Percentiles rank a stretch among this genome's conserved stretches.
Evolutionary conservation across 2,329 filamentous ascomycete species (phyloP).

Genomic region (Ciborinia camelliae): DNA sequence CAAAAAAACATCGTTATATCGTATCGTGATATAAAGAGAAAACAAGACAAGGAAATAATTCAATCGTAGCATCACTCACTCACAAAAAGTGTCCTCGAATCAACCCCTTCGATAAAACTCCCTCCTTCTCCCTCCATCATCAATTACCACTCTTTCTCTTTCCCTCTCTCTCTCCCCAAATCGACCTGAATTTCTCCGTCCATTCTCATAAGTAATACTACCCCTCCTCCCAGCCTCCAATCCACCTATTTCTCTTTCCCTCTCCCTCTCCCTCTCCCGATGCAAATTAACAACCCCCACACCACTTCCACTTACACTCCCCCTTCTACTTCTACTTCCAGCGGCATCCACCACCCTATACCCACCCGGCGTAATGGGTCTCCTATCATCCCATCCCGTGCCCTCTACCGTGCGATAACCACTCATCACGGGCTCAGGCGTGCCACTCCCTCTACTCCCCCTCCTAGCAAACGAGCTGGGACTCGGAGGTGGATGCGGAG

Average conservation of each 20-base stretch:
- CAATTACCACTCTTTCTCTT: neutral
- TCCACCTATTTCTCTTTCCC: neutral
- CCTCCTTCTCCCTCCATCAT: constrained; percentile 12
- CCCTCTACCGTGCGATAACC: constrained; percentile 4
- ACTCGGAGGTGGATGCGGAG: neutral
- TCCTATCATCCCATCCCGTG: constrained; percentile 1
- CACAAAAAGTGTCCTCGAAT: neutral
- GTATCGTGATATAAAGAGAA: too few relatives aligned
- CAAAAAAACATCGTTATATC: too few relatives aligned
- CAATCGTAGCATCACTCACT: too few relatives aligned
- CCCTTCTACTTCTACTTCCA: neutral
- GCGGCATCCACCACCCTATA: constrained; percentile 7
- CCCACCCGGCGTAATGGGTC: neutral
- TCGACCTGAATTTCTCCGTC: neutral
- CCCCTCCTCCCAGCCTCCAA: neutral
- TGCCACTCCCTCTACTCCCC: neutral
- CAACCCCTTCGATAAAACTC: constrained; percentile 4
- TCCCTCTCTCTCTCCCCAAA: constrained; percentile 5
- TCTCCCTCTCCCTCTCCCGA: neutral
- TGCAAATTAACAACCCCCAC: neutral
- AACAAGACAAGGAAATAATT: too few relatives aligned
- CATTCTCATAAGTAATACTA: neutral
- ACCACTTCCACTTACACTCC: neutral
- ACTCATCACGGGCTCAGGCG: neutral
- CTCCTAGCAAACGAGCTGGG: neutral